Conservation (phyloP, 371 early-diverging fungal species). For the Mortierella sp. region DNA sequence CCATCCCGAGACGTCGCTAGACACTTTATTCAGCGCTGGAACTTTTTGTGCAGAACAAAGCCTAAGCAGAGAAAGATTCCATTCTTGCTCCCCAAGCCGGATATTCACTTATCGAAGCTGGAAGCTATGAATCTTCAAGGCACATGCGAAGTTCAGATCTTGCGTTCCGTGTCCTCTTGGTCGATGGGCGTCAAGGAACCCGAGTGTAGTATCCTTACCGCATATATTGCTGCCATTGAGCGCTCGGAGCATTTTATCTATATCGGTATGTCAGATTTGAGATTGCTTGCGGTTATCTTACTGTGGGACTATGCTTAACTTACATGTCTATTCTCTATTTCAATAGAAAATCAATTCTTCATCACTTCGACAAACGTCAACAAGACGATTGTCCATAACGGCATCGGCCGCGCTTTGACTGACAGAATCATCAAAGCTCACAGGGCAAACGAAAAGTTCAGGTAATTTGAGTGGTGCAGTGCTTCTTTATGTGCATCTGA, state of each 20-base stretch:
- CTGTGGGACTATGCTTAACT: not conserved
- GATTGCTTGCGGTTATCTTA: not conserved
- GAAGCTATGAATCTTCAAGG: slow-evolving; percentile 75
- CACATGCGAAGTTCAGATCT: slow-evolving; percentile 77
- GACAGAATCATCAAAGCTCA: slow-evolving; percentile 88
- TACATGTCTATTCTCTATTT: not conserved
- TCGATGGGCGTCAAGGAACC: slow-evolving; percentile 70
- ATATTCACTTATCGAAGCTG: slow-evolving; percentile 69
- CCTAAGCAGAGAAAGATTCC: slow-evolving; percentile 73
- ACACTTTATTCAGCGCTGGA: slow-evolving; percentile 96
- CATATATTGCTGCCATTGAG: slow-evolving; percentile 85
- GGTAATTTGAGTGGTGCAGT: slow-evolving; percentile 32
- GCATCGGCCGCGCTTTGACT: slow-evolving; percentile 77
- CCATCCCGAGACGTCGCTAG: slow-evolving; percentile 87
- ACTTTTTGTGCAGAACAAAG: slow-evolving; percentile 82
- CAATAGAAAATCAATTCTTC: slow-evolving; percentile 48
- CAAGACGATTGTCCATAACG: slow-evolving; percentile 76
- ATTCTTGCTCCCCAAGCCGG: slow-evolving; percentile 84
- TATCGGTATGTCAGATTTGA: slow-evolving; percentile 83
- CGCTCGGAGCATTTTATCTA: slow-evolving; percentile 89
- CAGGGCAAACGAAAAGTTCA: slow-evolving; percentile 75
- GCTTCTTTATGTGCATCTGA: too few relatives aligned
- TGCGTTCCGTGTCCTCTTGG: slow-evolving; percentile 80
- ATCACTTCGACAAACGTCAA: slow-evolving; percentile 64
- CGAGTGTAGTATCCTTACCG: slow-evolving; percentile 60